A percentile compares a stretch with the other conserved stretches of the same genome.
Conservation (phyloP, 805 yeast species). For the Candida ponderosae region DNA sequence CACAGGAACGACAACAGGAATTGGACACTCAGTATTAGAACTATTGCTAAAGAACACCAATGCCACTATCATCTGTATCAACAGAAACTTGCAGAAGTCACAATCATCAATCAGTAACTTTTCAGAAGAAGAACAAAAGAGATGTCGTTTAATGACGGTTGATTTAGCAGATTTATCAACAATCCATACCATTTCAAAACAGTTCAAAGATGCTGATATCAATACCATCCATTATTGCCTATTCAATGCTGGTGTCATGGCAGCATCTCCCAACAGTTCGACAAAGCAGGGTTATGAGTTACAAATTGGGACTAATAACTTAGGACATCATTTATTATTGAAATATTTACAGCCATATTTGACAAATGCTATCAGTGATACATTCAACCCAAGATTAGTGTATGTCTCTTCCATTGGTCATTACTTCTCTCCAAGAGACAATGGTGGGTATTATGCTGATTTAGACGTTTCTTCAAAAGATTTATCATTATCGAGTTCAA, state of each 20-base stretch:
- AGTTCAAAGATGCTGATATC: constrained; percentile 12
- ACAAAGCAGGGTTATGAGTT: constrained; percentile 38
- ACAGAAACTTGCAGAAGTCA: constrained; percentile 27
- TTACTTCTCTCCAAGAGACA: constrained; percentile 16
- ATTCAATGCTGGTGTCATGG: constrained; percentile 39
- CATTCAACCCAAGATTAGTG: constrained; percentile 29
- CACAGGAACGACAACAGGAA: constrained; percentile 26
- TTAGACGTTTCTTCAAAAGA: constrained; percentile 11
- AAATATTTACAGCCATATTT: constrained; percentile 30
- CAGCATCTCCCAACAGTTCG: constrained; percentile 25
- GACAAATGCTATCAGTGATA: constrained; percentile 18
- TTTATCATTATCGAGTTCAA: not conserved
- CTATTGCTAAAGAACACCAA: constrained; percentile 21
- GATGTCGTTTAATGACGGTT: constrained; percentile 17
- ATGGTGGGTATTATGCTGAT: constrained; percentile 24
- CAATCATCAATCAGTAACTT: constrained; percentile 15
- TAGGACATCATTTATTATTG: constrained; percentile 38
- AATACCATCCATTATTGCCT: constrained; percentile 28
- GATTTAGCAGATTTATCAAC: constrained; percentile 35
- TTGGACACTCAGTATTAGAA: constrained; percentile 25
- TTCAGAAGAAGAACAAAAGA: constrained; percentile 14
- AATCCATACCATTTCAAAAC: constrained; percentile 28
- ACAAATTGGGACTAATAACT: constrained; percentile 37
- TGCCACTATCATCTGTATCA: constrained; percentile 29
- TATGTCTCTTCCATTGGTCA: constrained; percentile 38